Evolutionary conservation across 805 yeast species (phyloP).

Genomic region (Debaryomyces hansenii): DNA sequence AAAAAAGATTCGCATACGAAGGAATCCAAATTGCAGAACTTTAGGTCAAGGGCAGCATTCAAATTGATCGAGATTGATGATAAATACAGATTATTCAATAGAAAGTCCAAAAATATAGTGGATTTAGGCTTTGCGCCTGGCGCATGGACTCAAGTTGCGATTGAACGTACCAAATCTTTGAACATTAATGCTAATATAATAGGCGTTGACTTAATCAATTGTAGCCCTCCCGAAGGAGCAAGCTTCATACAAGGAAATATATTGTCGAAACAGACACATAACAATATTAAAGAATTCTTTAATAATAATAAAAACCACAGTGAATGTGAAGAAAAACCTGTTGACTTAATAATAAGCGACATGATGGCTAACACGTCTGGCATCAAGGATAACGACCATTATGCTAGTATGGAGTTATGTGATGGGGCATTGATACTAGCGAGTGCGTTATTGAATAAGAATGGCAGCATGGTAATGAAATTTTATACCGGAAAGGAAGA

Average conservation of each 20-base stretch:
- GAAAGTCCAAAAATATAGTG: slow-evolving; percentile 58
- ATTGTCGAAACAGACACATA: slow-evolving; percentile 51
- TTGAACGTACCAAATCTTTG: slow-evolving; percentile 40
- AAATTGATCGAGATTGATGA: slow-evolving; percentile 76
- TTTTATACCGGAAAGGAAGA: slow-evolving; percentile 85
- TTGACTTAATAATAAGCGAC: slow-evolving; percentile 56
- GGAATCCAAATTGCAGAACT: slow-evolving; percentile 62
- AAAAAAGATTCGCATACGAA: slow-evolving; percentile 61
- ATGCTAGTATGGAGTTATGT: slow-evolving; percentile 84
- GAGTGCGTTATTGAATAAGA: slow-evolving; percentile 62
- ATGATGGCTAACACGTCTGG: slow-evolving; percentile 97
- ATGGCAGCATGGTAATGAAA: slow-evolving; percentile 80
- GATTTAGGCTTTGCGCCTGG: slow-evolving; percentile 96
- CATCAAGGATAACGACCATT: slow-evolving; percentile 75
- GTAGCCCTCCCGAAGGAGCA: slow-evolving; percentile 38
- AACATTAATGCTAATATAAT: slow-evolving; percentile 52
- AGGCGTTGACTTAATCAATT: slow-evolving; percentile 61
- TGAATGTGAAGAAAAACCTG: slow-evolving; percentile 10
- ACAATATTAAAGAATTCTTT: slow-evolving; percentile 52
- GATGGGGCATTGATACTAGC: slow-evolving; percentile 86
- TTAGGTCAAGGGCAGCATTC: slow-evolving; percentile 87
- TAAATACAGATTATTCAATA: slow-evolving; percentile 55
- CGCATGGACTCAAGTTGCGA: slow-evolving; percentile 89
- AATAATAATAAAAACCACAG: slow-evolving; percentile 18
- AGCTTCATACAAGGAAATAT: slow-evolving; percentile 42